Base-by-base conservation (phyloP, 1,284 basidiomycete species). In the Tilletia walkeri region DNA sequence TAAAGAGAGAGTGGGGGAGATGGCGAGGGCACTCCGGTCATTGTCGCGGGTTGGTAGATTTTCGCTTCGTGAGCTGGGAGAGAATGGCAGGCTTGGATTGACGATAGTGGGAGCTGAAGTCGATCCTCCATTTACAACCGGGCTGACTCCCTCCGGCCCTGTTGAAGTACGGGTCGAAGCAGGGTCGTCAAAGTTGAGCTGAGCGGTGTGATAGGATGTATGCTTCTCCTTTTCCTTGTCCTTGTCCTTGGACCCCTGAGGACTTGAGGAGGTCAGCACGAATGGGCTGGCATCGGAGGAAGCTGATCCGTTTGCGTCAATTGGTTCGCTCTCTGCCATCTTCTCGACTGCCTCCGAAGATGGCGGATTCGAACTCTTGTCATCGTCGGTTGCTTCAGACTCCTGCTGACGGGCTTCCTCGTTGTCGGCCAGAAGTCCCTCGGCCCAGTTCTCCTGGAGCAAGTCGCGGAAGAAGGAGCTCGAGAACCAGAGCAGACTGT, bases 391-490 rank as follows among this genome's bases (percentile, higher is more conserved):
- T 12, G 24, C 56, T 7, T 61, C n/a, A 10, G 30, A 16, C 39
- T 20, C 65, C 16, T 66, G 4, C 24, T 18, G 41, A 34, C 38
- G 48, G 4, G 48, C n/a, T 20, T 61, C 67, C 41, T 54, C 49
- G 39, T 41, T n/a, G 9, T 67, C 48, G 4, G 18, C 59, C 10
- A 76, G 65, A 16, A 72, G 68, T 6, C 70, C 71, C 67, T 78
- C 76, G 3, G 67, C 72, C 76, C 75, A 78, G 16, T 70, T 76
- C 6, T 75, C 76, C 14, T 70, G 67, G 48, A 78, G 50, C 3
- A 78, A 47, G 16, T 66, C 65, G 10, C 70, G 67, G 47, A 79
- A 79, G 66, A 79, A 79, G 18, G 78, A 75, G 20, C 70, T 72
- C 0, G 75, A 71, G 48, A 75, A 79, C 63, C 73, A 47, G 39